Base-by-base conservation (phyloP, 202 grass and related monocot genomes). In the Thinopyrum obtusiflorum region DNA sequence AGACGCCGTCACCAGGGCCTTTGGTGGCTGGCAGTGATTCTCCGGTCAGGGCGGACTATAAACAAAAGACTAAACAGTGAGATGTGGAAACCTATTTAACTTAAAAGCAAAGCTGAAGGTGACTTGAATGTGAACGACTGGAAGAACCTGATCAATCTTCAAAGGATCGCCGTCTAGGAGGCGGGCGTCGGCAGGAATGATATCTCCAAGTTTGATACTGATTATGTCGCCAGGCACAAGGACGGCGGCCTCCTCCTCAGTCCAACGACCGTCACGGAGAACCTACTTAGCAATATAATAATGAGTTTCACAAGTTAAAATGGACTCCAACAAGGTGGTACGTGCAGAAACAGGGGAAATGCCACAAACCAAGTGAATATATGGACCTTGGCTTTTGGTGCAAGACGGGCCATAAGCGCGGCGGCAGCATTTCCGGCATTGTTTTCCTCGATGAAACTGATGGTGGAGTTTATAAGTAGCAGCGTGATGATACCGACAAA, bases 381-480 rank as follows among this genome's bases (percentile, higher is more conserved):
- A 65, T 61, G 31, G 68, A 94, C 92, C 87, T 94, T 94, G 77
- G 92, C 90, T 83, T 94, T 94, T 29, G 92, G 92, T 11, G 92
- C 92, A 61, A 94, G 92, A 67, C 85, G 89, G 44, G 92, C 92
- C 92, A 94, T 94, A 44, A 94, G 92, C n/a, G 87, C 92, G 0
- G 92, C 92, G 24, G 92, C 92, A 1, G 92, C 92, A 69, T 94
- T 94, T 6, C 92, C 92, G 3, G 89, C 92, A 79, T 92, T 94
- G 79, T 94, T 94, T 70, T 94, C 92, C 83, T 94, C 92, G 6
- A 94, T 92, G 85, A 94, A 92, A 68, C 92, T 94, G 75, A 94
- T 94, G 33, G 92, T 94, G 15, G 92, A 94, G 82, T 94, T 94
- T 76, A 94, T 88, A 44, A 94, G 14, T 4, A 94, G 87, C 53